A percentile compares a stretch with the other conserved stretches of the same genome.
These are phyloP conservation scores for Gossypium ekmanianum DNA, from an alignment of 345 rosid genomes.

Conservation along the genomic window DNA sequence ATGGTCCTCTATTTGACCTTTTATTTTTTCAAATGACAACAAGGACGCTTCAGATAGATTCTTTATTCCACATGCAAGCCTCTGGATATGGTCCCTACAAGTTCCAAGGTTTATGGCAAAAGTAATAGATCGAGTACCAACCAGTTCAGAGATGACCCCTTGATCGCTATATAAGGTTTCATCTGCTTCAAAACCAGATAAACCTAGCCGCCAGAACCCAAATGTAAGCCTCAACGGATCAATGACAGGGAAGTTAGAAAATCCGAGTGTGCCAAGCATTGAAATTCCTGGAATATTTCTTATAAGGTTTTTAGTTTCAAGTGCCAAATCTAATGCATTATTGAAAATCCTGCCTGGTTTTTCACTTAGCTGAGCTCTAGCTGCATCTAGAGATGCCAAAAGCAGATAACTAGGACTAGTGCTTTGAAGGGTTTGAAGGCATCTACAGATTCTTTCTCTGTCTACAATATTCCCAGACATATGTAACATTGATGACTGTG, in stretches of 20 bases:
- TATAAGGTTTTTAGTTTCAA: slow-evolving; percentile 26
- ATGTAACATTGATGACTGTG: slow-evolving; percentile 68
- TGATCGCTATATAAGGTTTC: slow-evolving; percentile 37
- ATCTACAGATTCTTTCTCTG: slow-evolving; percentile 41
- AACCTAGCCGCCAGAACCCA: slow-evolving; percentile 41
- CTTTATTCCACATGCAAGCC: slow-evolving; percentile 40
- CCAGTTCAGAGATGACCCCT: slow-evolving; percentile 43
- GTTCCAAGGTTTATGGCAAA: slow-evolving; percentile 55
- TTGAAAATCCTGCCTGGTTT: slow-evolving; percentile 35
- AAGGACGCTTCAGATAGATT: slow-evolving; percentile 27
- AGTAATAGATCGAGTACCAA: slow-evolving; percentile 38
- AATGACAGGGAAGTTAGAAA: slow-evolving; percentile 26
- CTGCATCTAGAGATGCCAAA: slow-evolving; percentile 61
- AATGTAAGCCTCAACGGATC: slow-evolving; percentile 55
- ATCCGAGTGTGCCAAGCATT: slow-evolving; percentile 28
- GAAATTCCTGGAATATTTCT: slow-evolving; percentile 35
- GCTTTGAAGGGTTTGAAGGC: slow-evolving; percentile 55
- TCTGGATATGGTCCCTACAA: slow-evolving; percentile 34
- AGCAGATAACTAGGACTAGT: slow-evolving; percentile 57
- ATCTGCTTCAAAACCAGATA: slow-evolving; percentile 56
- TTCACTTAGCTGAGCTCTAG: slow-evolving; percentile 54
- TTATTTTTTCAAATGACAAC: neutral
- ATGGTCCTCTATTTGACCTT: slow-evolving; percentile 6
- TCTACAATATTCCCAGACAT: slow-evolving; percentile 43
- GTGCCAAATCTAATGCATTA: slow-evolving; percentile 36